A percentile compares a stretch with the other conserved stretches of the same genome.
Evolutionary conservation across 2,329 filamentous ascomycete species (phyloP).

Genomic region (Phaeosphaeria sp.): DNA sequence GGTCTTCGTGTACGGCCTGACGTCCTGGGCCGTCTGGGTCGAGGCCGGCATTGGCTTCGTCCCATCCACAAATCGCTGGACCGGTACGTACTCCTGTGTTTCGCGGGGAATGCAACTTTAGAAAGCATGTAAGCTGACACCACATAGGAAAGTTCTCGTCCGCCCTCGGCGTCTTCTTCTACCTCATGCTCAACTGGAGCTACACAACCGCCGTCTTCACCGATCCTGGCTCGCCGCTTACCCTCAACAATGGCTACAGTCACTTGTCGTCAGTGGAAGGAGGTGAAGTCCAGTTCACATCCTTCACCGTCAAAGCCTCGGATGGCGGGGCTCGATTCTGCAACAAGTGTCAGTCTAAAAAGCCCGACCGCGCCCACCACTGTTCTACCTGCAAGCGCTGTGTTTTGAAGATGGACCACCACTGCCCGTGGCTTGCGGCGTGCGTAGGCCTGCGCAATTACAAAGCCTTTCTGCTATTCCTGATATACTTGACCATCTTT

Average conservation of each 20-base stretch:
- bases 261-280: slow-evolving; percentile 77
- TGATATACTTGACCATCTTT: slow-evolving; percentile 87
- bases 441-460: slow-evolving; percentile 95
- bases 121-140: neutral
- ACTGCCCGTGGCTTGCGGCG: slow-evolving; percentile 96
- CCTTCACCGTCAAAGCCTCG: slow-evolving; percentile 85
- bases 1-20: slow-evolving; percentile 83
- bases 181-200: slow-evolving; percentile 80
- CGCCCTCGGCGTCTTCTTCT: slow-evolving; percentile 72
- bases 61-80: slow-evolving; percentile 44
- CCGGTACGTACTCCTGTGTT: slow-evolving; percentile 32
- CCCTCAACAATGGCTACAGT: slow-evolving; percentile 68
- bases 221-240: slow-evolving; percentile 74
- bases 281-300: slow-evolving; percentile 63
- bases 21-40: slow-evolving; percentile 94
- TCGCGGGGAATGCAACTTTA: neutral
- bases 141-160: slow-evolving; percentile 58
- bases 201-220: slow-evolving; percentile 96
- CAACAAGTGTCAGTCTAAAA: slow-evolving; percentile 95
- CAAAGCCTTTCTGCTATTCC: slow-evolving; percentile 91
- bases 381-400: slow-evolving; percentile 94
- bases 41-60: slow-evolving; percentile 71
- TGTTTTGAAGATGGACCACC: slow-evolving; percentile 99
- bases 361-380: slow-evolving; percentile 95
- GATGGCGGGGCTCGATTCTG: slow-evolving; percentile 88